Base-by-base conservation (phyloP, 2,329 filamentous ascomycete genomes). In the Plectosphaerella sp. region DNA sequence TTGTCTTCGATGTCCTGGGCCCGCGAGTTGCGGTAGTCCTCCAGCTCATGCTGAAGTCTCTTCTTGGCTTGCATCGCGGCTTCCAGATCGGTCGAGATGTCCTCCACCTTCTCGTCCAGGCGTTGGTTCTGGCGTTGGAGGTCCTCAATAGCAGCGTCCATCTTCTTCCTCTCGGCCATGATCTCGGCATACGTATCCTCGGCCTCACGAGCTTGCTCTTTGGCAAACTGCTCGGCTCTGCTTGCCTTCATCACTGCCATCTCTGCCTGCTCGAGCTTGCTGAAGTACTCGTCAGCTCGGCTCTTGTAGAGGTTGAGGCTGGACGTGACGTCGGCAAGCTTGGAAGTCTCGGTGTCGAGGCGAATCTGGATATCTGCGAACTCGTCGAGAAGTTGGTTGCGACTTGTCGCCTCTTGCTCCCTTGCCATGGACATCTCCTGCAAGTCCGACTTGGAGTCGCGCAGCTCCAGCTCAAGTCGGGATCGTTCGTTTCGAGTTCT, bases 1-100 rank as follows among this genome's bases (percentile, higher is more conserved):
- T 94, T 97, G 71, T 99, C 93, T 69, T 97, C 94, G 52, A 97
- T 89, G 62, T 97, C 94, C 69, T 96, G 96, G 53, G 92, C 92
- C 46, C 93, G 85, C 70, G 97, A 92, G 65, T 87, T 96, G 54
- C 94, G 86, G 75, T 97, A 99, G 70, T 99, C 93, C 69, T 97
- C 93, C 3, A 99, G 86, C 73, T 99, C 93, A 65, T 97, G 92
- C 68, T 99, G 93, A 22, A 97, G 84, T 54, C 93, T 84, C 72
- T 92, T 96, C 79, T 96, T 96, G 18, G 91, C 85, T 72, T 97
- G 92, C 16, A 90, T 76, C 3, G 89, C 90, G 18, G 86, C 86
- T 55, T 95, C 88, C 9, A 97, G 80, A 65, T 99, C 93, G 1
- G 93, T 93, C 22, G 90, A 89, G 45, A 96, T 76, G 65, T 99